A percentile compares a stretch with the other conserved stretches of the same genome.
These are phyloP conservation scores for Crucibulum cyathiforme DNA, from an alignment of 1,284 basidiomycete genomes.

Conservation along the genomic window DNA sequence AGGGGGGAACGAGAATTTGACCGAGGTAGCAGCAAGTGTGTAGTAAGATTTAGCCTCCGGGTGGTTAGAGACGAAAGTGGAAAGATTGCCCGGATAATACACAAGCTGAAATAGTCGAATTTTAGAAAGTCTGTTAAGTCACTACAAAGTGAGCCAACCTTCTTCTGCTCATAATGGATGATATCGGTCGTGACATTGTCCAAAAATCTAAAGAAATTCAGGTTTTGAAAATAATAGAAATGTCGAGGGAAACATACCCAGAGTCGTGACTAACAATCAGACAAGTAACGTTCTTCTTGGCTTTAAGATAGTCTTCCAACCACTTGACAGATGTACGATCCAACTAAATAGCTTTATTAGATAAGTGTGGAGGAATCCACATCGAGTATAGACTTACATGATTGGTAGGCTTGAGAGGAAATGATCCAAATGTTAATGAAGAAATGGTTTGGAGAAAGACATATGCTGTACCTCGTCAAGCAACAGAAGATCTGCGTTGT, in stretches of 20 bases:
- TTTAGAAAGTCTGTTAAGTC: background rate
- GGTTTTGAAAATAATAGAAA: slow-evolving; percentile 7
- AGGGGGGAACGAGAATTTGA: slow-evolving; percentile 97
- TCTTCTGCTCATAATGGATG: slow-evolving; percentile 97
- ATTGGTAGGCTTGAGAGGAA: slow-evolving; percentile 79
- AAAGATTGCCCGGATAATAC: slow-evolving; percentile 95
- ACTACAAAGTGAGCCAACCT: slow-evolving; percentile 50
- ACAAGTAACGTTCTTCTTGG: slow-evolving; percentile 87
- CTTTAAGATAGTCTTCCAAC: slow-evolving; percentile 90
- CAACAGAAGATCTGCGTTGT: slow-evolving; percentile 93
- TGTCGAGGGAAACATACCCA: slow-evolving; percentile 57
- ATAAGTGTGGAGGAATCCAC: slow-evolving; percentile 11
- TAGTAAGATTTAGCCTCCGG: slow-evolving; percentile 98
- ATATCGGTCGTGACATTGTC: slow-evolving; percentile 98
- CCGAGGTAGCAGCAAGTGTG: slow-evolving; percentile 91
- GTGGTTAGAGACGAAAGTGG: slow-evolving; percentile 89
- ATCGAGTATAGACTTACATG: slow-evolving; percentile 62
- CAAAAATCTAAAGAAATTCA: slow-evolving; percentile 71
- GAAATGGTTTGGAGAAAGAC: too few species aligned
- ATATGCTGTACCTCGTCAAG: slow-evolving; percentile 73
- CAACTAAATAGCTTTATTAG: slow-evolving; percentile 54
- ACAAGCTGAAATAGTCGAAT: slow-evolving; percentile 63
- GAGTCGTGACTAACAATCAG: slow-evolving; percentile 98
- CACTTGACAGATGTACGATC: slow-evolving; percentile 92
- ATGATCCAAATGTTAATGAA: background rate